These are phyloP conservation scores for Paramecium pentaurelia DNA, from an alignment of 73 alveolate genomes.

Conservation along the genomic window DNA sequence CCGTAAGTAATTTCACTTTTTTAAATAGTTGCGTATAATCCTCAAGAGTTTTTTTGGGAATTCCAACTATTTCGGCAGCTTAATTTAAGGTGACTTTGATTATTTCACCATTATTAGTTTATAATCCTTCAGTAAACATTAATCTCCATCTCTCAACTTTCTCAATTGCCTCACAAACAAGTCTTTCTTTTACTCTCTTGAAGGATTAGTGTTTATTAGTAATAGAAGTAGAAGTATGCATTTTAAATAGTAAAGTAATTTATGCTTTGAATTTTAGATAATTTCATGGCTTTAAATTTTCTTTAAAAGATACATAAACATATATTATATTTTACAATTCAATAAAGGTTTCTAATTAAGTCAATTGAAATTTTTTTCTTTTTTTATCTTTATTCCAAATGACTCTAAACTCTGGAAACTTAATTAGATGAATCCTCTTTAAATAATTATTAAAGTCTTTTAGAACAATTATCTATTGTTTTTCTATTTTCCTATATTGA, in stretches of 20 bases:
- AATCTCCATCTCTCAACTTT: slow-evolving; percentile 29
- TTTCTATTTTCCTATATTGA: neutral
- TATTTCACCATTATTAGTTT: neutral
- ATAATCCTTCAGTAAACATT: neutral
- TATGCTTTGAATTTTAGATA: neutral
- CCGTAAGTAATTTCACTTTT: neutral
- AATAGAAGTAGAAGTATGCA: neutral
- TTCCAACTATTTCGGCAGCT: slow-evolving; percentile 42
- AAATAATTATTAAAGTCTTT: neutral
- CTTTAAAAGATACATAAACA: slow-evolving; percentile 11
- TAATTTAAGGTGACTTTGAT: neutral
- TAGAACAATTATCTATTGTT: neutral
- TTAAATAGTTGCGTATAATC: slow-evolving; percentile 1
- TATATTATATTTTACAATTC: neutral
- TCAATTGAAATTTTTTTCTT: neutral
- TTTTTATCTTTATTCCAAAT: neutral
- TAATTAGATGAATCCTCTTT: neutral
- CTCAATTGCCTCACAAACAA: slow-evolving; percentile 4
- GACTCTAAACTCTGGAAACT: neutral
- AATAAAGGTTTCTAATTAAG: neutral
- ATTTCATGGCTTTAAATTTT: neutral
- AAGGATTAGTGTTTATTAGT: neutral
- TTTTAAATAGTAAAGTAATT: neutral
- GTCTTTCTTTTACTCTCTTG: slow-evolving; percentile 36
- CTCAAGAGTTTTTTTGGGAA: slow-evolving; percentile 38